Evolutionary conservation across 257 asterid species (phyloP).

Genomic region (Scutellaria barbata): DNA sequence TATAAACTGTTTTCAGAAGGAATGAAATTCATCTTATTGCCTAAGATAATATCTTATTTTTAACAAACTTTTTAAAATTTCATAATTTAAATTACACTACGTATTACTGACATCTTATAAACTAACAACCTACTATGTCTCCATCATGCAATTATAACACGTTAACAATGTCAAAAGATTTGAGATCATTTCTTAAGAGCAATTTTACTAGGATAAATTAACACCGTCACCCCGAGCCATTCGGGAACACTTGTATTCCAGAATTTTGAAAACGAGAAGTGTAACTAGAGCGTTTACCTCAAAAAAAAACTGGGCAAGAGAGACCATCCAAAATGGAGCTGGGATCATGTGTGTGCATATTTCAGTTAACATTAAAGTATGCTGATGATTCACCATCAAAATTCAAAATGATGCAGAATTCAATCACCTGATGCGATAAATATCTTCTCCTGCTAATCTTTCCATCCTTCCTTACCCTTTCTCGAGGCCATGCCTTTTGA

Average conservation of each 20-base stretch:
- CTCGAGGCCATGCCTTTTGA: slow-evolving; percentile 59
- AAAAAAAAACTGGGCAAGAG: slow-evolving; percentile 11
- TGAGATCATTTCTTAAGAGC: neutral
- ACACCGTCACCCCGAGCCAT: no score
- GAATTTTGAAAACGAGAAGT: slow-evolving; percentile 13
- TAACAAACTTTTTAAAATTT: no score
- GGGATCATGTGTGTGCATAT: neutral
- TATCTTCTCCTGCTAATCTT: slow-evolving; percentile 50
- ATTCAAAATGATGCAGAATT: neutral
- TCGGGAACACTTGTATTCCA: neutral
- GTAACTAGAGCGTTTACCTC: neutral
- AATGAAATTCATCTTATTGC: no score
- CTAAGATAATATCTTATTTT: no score
- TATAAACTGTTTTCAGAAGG: no score
- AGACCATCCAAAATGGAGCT: slow-evolving; percentile 10
- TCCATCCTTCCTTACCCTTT: slow-evolving; percentile 76
- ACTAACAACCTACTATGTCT: no score
- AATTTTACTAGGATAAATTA: neutral
- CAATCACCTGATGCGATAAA: slow-evolving; percentile 11
- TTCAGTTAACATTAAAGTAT: neutral
- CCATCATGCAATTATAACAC: no score
- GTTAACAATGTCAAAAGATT: no score
- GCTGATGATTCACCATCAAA: slow-evolving; percentile 3
- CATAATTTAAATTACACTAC: no score
- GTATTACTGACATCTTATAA: no score